Evolutionary conservation across 192 early-diverging fungal species (phyloP).

Genomic region (Gonapodya sp.): DNA sequence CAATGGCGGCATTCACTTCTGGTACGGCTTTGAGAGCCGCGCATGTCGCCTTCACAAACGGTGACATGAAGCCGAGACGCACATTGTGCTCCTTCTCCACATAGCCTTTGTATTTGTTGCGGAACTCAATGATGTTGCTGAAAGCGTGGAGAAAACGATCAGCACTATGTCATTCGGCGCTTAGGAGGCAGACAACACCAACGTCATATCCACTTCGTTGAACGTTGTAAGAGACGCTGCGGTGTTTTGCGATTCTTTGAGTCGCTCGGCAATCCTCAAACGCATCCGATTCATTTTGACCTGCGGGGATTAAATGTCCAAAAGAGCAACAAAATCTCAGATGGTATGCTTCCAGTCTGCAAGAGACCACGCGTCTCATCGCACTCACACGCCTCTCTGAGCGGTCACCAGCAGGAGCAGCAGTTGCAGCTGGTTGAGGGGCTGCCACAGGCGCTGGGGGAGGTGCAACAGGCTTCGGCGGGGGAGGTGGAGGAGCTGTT

Average conservation of each 20-base stretch:
- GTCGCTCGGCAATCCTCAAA: constrained; percentile 77
- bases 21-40: constrained; percentile 82
- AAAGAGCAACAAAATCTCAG: background rate
- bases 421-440: background rate
- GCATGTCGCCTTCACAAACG: constrained; percentile 87
- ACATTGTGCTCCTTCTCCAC: constrained; percentile 90
- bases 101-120: constrained; percentile 86
- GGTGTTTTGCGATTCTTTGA: constrained; percentile 95
- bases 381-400: constrained; percentile 1
- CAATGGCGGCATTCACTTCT: constrained; percentile 89
- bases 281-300: constrained; percentile 99
- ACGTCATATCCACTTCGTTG: constrained; percentile 98
- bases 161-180: no score
- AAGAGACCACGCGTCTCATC: no score
- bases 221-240: constrained; percentile 97
- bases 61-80: constrained; percentile 97
- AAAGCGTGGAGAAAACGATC: no score
- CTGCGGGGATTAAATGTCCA: constrained; percentile 12
- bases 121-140: constrained; percentile 81
- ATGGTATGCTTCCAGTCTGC: no score
- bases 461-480: constrained; percentile 23
- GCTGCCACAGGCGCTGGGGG: constrained; percentile 6
- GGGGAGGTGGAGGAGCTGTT: constrained; percentile 15
- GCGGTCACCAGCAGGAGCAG: constrained; percentile 7
- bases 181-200: constrained; percentile 10